A percentile compares a stretch with the other conserved stretches of the same genome.
These are phyloP conservation scores for Hypoxylon sp. DNA, from an alignment of 2,329 filamentous ascomycete species.

Conservation along the genomic window DNA sequence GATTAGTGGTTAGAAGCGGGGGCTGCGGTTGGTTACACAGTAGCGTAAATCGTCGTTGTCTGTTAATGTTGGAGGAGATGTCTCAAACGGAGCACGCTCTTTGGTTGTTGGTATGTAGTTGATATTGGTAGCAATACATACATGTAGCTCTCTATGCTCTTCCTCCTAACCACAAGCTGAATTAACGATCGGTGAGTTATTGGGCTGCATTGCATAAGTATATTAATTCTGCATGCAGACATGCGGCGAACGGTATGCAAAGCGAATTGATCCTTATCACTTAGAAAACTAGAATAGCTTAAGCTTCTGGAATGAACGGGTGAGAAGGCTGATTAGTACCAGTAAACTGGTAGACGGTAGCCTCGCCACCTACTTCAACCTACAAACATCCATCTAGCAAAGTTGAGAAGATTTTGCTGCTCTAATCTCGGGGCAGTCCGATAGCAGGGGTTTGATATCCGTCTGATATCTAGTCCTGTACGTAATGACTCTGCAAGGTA, in stretches of 20 bases:
- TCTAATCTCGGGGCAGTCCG: slow-evolving; percentile 41
- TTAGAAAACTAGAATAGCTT: neutral
- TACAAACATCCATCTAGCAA: slow-evolving; percentile 23
- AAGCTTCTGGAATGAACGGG: neutral
- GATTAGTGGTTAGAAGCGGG: slow-evolving; percentile 9
- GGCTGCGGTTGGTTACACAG: slow-evolving; percentile 40
- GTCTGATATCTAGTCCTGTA: slow-evolving; percentile 28
- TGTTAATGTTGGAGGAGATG: slow-evolving; percentile 37
- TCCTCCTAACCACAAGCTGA: neutral
- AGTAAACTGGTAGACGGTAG: slow-evolving; percentile 24
- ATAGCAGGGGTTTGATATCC: slow-evolving; percentile 12
- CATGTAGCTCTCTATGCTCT: neutral
- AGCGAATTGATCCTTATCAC: slow-evolving; percentile 1
- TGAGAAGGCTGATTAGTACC: slow-evolving; percentile 13
- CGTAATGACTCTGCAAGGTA: slow-evolving; percentile 37
- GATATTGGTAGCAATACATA: slow-evolving; percentile 3
- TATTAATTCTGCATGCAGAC: slow-evolving; percentile 28
- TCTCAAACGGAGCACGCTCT: slow-evolving; percentile 34
- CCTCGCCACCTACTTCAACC: slow-evolving; percentile 24
- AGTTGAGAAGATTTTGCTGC: slow-evolving; percentile 11
- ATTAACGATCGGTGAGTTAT: slow-evolving; percentile 25
- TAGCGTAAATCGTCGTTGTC: slow-evolving; percentile 32
- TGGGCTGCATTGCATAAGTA: slow-evolving; percentile 39
- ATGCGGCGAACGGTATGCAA: slow-evolving; percentile 31
- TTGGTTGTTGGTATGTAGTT: slow-evolving; percentile 25